Evolutionary conservation across 306 rosid species (phyloP).

Genomic region (Betula pendula): DNA sequence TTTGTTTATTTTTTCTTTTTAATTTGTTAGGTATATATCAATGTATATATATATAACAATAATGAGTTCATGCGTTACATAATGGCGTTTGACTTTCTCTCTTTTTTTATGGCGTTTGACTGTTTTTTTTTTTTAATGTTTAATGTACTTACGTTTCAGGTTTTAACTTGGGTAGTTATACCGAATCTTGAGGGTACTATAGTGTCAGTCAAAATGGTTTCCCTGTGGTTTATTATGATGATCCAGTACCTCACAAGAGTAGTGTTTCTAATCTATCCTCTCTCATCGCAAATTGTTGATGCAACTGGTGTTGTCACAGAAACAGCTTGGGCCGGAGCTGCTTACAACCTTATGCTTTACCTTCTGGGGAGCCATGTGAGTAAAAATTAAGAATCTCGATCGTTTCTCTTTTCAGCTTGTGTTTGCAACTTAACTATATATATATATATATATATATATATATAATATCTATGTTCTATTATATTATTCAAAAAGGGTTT

Average conservation of each 20-base stretch:
- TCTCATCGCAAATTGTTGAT: slow-evolving; percentile 83
- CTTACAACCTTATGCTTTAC: slow-evolving; percentile 87
- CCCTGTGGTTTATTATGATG: slow-evolving; percentile 72
- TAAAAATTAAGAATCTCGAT: neutral
- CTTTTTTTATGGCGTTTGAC: no score
- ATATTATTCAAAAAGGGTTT: no score
- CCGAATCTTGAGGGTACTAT: slow-evolving; percentile 83
- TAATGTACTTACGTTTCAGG: slow-evolving; percentile 65
- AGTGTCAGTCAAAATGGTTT: slow-evolving; percentile 72
- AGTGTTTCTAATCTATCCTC: slow-evolving; percentile 75
- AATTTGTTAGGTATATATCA: no score
- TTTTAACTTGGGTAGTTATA: slow-evolving; percentile 79
- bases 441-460: no score
- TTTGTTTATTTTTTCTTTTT: no score
- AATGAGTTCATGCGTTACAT: no score
- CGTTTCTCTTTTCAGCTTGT: no score
- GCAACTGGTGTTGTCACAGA: slow-evolving; percentile 93
- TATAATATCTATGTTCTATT: no score
- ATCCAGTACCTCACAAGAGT: slow-evolving; percentile 86
- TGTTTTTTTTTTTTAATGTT: no score
- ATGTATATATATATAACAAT: no score
- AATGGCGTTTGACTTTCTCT: no score
- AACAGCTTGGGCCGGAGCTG: slow-evolving; percentile 99
- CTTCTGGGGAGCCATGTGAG: slow-evolving; percentile 99
- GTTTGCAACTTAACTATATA: no score